Base-by-base conservation (phyloP, 2,329 filamentous ascomycete genomes). In the Hyphodiscus sp. region DNA sequence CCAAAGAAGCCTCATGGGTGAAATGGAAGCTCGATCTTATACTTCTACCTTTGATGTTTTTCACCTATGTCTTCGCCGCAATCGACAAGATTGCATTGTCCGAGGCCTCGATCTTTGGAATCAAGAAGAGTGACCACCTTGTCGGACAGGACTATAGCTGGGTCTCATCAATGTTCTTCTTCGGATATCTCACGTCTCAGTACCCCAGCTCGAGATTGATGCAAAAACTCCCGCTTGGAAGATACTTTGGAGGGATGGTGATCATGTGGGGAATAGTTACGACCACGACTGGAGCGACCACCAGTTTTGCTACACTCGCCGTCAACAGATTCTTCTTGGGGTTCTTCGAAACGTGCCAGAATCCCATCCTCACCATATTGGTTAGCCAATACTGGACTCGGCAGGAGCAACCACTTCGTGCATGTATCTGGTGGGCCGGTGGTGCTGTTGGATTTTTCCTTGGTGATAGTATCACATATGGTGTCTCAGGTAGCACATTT, bases 311-410 rank as follows among this genome's bases (percentile, higher is more conserved):
- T 0, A 79, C 82, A 1, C 78, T 82, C 0, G 75, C 86, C 38
- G 80, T 78, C 0, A 76, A 86, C 49, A 77, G 85, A 0, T 83
- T 86, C 64, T 79, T 87, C 59, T 73, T 87, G 0, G 85, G 85
- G 26, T 73, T 83, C 1, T 85, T 84, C 51, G 84, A 88, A 64
- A 78, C 79, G 1, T 30, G 18, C 41, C 18, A 44, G 11, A 15
- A 38, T 43, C 48, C 48, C 11, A 43, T 43, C 20, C 20, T 50
- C 5, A 50, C 41, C n/a, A 20, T 50, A 10, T 9, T 50, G 9
- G 48, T 50, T 6, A 20, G 48, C n/a, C 38, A 43, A 18, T 47
- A 47, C 23, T 50, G 20, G 2, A 50, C 48, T 13, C 9, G 48
- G 2, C 11, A 45, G 29, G 48, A 50, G 20, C 48, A 50, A 29